These are phyloP conservation scores for Phaffia tasmanica DNA, from an alignment of 768 basidiomycete species.

Conservation along the genomic window DNA sequence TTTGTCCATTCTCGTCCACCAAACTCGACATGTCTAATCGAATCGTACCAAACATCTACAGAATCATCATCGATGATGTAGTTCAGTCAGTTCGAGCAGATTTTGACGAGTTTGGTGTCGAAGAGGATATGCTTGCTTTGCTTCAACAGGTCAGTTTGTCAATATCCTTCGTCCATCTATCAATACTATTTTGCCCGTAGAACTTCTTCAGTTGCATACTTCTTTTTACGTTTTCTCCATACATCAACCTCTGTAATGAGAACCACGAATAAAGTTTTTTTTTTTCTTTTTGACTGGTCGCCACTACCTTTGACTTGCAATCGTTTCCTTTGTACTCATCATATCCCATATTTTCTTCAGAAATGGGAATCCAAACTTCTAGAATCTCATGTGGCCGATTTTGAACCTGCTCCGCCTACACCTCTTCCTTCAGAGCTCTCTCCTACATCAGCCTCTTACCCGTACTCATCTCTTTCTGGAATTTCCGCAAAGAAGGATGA, in stretches of 20 bases:
- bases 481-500: slow-evolving; percentile 1
- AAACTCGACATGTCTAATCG: too few species aligned
- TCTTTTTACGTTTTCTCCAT: too few species aligned
- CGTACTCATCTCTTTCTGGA: not conserved
- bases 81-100: slow-evolving; percentile 75
- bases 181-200: not conserved
- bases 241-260: not conserved
- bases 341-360: slow-evolving; percentile 41
- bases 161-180: slow-evolving; percentile 20
- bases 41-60: slow-evolving; percentile 60
- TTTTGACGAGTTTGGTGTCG: slow-evolving; percentile 92
- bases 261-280: not conserved
- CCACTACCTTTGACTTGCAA: not conserved
- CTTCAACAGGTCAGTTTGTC: slow-evolving; percentile 66
- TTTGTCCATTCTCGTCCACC: slow-evolving; percentile 32
- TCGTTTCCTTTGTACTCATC: slow-evolving; percentile 17
- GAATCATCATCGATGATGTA: slow-evolving; percentile 92
- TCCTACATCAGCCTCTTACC: not conserved
- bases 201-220: too few species aligned
- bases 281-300: not conserved
- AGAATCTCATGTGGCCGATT: slow-evolving; percentile 89
- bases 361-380: slow-evolving; percentile 96
- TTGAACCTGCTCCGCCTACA: slow-evolving; percentile 51
- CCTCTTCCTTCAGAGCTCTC: slow-evolving; percentile 44
- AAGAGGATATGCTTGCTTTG: slow-evolving; percentile 76